phyloP scores from a whole-genome alignment of 495 filamentous ascomycete species.

The Tuber microsphaerosporum region DNA sequence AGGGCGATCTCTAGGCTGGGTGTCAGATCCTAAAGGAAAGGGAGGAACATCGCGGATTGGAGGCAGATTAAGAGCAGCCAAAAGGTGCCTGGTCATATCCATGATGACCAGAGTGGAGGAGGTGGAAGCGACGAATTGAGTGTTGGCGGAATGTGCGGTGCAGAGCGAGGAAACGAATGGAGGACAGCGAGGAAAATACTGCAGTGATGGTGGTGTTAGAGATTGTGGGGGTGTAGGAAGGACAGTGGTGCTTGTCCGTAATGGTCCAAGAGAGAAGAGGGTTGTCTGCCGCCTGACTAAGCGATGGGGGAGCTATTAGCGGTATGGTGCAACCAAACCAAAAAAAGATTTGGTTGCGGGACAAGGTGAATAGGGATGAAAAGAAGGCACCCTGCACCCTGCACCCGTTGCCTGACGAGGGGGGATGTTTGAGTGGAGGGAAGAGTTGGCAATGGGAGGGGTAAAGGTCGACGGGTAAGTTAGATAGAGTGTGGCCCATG shows the following conservation, averaged over 20 bases:
- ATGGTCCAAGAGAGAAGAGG: constrained; percentile 2
- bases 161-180: not conserved
- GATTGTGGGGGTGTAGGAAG: constrained; percentile 23
- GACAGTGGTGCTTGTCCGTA: constrained; percentile 33
- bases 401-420: not conserved
- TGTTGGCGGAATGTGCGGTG: not conserved
- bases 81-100: constrained; percentile 40
- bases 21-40: constrained; percentile 35
- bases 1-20: constrained; percentile 35
- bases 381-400: not conserved
- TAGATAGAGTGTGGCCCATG: not conserved
- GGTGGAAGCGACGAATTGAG: constrained; percentile 3
- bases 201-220: constrained; percentile 31
- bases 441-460: not conserved
- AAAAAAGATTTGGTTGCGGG: not conserved
- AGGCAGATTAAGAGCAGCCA: constrained; percentile 40
- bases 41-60: constrained; percentile 38
- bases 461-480: not conserved
- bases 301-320: not conserved
- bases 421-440: not conserved
- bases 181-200: constrained; percentile 11
- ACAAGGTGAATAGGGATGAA: not conserved
- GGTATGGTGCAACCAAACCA: not conserved
- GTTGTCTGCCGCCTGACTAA: constrained; percentile 3
- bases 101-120: constrained; percentile 14